phyloP scores from a whole-genome alignment of 257 asterid species.

The Nicotiana attenuata region DNA sequence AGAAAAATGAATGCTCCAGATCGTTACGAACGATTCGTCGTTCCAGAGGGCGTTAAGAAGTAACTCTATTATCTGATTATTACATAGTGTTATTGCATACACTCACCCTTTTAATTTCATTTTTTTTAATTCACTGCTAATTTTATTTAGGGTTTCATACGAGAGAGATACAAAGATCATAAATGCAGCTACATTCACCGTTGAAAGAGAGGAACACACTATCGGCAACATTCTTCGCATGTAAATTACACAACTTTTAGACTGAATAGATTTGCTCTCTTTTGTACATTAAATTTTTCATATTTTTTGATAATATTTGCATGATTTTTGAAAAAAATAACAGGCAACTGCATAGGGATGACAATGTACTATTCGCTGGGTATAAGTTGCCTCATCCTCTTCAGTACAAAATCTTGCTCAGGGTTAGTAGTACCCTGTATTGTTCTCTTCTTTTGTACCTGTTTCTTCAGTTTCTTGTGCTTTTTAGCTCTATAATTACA shows the following conservation, averaged over 20 bases:
- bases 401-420: slow-evolving; percentile 73
- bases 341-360: slow-evolving; percentile 95
- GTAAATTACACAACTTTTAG: slow-evolving; percentile 18
- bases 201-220: slow-evolving; percentile 96
- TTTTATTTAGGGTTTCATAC: slow-evolving; percentile 63
- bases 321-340: not conserved
- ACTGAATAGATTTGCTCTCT: too few relatives aligned
- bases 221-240: slow-evolving; percentile 89
- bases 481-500: not conserved
- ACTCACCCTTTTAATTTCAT: not conserved
- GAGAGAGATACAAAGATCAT: slow-evolving; percentile 94
- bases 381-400: slow-evolving; percentile 99
- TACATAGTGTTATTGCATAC: not conserved
- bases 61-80: slow-evolving; percentile 1
- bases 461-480: not conserved
- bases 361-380: slow-evolving; percentile 79
- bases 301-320: not conserved
- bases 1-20: slow-evolving; percentile 44
- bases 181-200: slow-evolving; percentile 83
- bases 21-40: slow-evolving; percentile 92
- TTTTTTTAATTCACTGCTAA: not conserved
- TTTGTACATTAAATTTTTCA: not conserved
- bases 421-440: slow-evolving; percentile 50
- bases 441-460: not conserved
- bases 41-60: slow-evolving; percentile 89